phyloP scores from a whole-genome alignment of 192 early-diverging fungal genomes.

The Jimgerdemannia lactiflua region DNA sequence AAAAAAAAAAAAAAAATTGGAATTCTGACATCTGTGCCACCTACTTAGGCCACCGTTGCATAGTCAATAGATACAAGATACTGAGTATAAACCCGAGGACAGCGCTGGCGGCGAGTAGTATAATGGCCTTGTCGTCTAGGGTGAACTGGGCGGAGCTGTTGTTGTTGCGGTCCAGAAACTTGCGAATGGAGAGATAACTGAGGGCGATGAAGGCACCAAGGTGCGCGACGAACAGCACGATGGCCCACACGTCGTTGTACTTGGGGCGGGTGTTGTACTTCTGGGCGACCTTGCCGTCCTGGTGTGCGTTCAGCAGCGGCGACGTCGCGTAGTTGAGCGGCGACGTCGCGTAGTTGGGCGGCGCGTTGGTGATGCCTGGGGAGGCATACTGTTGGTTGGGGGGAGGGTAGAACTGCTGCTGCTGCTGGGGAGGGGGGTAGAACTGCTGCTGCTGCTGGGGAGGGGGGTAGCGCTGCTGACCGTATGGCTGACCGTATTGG shows the following conservation, averaged over 20 bases:
- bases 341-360: not conserved
- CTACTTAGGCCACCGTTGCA: slow-evolving; percentile 5
- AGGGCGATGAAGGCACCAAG: slow-evolving; percentile 52
- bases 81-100: slow-evolving; percentile 26
- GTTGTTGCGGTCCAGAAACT: not conserved
- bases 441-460: slow-evolving; percentile 1
- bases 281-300: not conserved
- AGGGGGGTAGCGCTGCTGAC: too few relatives aligned
- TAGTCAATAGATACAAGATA: not conserved
- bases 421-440: not conserved
- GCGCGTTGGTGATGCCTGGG: not conserved
- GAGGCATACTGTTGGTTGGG: not conserved
- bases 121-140: slow-evolving; percentile 31
- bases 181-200: slow-evolving; percentile 21
- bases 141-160: not conserved
- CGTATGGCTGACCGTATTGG: too few relatives aligned
- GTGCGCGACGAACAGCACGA: slow-evolving; percentile 51
- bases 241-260: slow-evolving; percentile 49
- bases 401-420: not conserved
- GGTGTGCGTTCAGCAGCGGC: not conserved
- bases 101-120: slow-evolving; percentile 30
- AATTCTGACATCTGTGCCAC: too few relatives aligned
- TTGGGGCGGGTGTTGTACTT: not conserved
- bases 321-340: not conserved
- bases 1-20: slow-evolving; percentile 40